phyloP scores from a whole-genome alignment of 169 alveolate genomes.

The Cryptosporidium muris region DNA sequence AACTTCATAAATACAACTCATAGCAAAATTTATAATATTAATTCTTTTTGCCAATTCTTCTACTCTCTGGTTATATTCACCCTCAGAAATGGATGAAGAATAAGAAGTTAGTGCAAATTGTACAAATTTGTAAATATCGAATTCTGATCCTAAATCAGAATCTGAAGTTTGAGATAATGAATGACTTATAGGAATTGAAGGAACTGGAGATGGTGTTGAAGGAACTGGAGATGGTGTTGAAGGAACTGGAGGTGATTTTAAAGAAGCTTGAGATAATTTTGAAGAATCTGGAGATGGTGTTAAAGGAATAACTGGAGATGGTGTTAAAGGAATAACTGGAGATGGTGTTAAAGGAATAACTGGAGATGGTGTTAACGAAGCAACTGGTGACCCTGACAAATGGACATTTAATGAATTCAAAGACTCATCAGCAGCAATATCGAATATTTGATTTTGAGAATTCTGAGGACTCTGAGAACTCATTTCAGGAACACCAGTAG shows the following conservation, averaged over 20 bases:
- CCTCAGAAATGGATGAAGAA: background rate
- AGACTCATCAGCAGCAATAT: background rate
- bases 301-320: background rate
- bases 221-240: background rate
- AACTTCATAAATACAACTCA: slow-evolving; percentile 64
- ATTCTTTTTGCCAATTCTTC: background rate
- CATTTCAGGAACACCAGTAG: slow-evolving; percentile 62
- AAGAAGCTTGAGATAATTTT: too few relatives aligned
- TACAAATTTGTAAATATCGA: slow-evolving; percentile 12
- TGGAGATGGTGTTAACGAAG: slow-evolving; percentile 9
- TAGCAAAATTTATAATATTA: slow-evolving; percentile 49
- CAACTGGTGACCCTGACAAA: background rate
- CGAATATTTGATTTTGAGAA: background rate
- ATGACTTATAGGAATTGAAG: too few relatives aligned
- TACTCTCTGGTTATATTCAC: background rate
- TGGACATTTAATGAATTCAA: background rate
- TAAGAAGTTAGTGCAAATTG: slow-evolving; percentile 10
- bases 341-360: background rate
- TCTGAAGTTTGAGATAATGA: too few relatives aligned
- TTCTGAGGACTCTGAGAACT: background rate
- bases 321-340: background rate
- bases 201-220: background rate
- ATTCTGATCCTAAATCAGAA: background rate
- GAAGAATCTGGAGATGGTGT: background rate
- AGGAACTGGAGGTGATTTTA: background rate